Percentiles rank a stretch among this genome's conserved stretches.
phyloP scores from a whole-genome alignment of 495 filamentous ascomycete species.

The Penicillium psychrofluorescens region DNA sequence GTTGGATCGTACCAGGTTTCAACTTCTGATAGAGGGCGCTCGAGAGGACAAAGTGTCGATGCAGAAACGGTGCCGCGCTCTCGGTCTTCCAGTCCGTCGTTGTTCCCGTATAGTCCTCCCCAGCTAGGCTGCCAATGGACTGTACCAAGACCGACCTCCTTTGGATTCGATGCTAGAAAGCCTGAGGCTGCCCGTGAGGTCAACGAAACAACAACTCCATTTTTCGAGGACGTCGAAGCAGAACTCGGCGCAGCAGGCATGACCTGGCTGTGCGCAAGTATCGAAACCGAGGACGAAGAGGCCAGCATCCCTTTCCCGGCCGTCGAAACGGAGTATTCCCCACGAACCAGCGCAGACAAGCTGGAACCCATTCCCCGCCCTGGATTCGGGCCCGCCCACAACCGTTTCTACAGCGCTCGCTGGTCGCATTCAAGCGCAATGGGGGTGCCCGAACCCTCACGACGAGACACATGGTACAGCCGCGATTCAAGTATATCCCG shows the following conservation, averaged over 20 bases:
- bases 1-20: constrained; percentile 2
- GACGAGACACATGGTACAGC: constrained; percentile 1
- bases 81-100: constrained; percentile 5
- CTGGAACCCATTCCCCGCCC: not conserved
- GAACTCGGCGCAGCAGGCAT: constrained; percentile 7
- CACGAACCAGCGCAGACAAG: not conserved
- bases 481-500: not conserved
- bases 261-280: constrained; percentile 10
- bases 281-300: not conserved
- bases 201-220: not conserved
- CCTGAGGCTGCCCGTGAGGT: not conserved
- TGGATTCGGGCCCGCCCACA: not conserved
- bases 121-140: constrained; percentile 5
- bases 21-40: not conserved
- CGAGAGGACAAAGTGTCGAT: constrained; percentile 5
- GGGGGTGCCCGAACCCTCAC: not conserved
- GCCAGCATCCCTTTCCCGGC: not conserved
- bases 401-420: not conserved
- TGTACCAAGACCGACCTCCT: not conserved
- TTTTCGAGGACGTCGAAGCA: not conserved
- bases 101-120: constrained; percentile 18
- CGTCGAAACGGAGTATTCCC: not conserved
- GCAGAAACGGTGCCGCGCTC: constrained; percentile 4
- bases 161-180: not conserved
- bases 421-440: not conserved